phyloP scores from a whole-genome alignment of 2,329 filamentous ascomycete genomes.

The Hypoxylon sp. region DNA sequence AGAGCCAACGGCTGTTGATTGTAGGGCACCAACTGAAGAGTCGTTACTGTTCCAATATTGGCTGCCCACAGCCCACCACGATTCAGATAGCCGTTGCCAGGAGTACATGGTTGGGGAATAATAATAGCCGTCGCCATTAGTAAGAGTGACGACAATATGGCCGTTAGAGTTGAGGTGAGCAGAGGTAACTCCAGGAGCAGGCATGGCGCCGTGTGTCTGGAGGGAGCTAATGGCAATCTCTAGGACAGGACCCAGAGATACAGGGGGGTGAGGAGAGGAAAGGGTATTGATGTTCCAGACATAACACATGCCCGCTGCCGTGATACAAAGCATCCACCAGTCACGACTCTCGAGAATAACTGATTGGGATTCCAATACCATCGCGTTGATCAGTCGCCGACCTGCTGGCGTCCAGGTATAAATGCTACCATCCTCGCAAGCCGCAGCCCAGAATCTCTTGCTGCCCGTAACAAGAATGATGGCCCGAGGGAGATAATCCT shows the following conservation, averaged over 20 bases:
- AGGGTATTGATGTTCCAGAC: conserved; percentile 92
- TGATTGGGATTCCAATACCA: conserved; percentile 89
- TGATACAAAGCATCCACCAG: conserved; percentile 89
- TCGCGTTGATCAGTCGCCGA: conserved; percentile 81
- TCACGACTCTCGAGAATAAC: conserved; percentile 92
- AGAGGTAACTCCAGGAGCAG: conserved; percentile 85
- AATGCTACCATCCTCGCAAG: conserved; percentile 90
- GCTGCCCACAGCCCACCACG: conserved; percentile 97
- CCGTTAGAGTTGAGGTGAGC: conserved; percentile 90
- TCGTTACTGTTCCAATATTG: conserved; percentile 99
- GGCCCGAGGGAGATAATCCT: conserved; percentile 87
- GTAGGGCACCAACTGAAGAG: conserved; percentile 82
- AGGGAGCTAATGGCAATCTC: conserved; percentile 85
- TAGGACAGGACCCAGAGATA: conserved; percentile 87
- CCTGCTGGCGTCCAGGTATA: conserved; percentile 94
- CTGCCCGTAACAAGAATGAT: conserved; percentile 93
- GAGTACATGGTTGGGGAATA: conserved; percentile 86
- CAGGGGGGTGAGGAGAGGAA: conserved; percentile 84
- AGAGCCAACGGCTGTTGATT: conserved; percentile 73
- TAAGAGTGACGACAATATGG: conserved; percentile 86
- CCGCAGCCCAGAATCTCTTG: conserved; percentile 88
- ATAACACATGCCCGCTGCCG: conserved; percentile 85
- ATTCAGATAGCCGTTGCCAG: conserved; percentile 95
- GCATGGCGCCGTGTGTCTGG: conserved; percentile 76
- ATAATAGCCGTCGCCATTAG: conserved; percentile 92